Percentiles rank a stretch among this genome's conserved stretches.
phyloP scores from a whole-genome alignment of 257 asterid species.

The Gentiana straminea region DNA sequence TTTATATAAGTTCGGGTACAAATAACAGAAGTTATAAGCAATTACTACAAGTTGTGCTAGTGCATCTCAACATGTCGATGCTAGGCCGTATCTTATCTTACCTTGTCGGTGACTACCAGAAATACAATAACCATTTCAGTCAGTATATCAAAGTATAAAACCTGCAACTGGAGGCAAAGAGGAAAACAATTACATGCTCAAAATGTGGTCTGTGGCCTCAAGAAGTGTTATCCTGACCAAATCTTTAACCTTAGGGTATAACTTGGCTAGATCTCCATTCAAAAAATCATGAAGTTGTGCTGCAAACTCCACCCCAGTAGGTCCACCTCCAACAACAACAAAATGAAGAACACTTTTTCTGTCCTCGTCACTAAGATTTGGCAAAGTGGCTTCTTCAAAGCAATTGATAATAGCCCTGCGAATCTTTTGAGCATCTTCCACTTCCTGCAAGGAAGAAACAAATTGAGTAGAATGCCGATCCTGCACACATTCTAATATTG shows the following conservation, averaged over 20 bases:
- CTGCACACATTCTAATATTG: not conserved
- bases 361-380: constrained; percentile 76
- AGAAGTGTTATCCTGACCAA: constrained; percentile 77
- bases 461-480: not conserved
- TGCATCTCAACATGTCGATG: too few species aligned
- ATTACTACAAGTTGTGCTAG: too few species aligned
- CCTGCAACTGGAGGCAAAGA: not conserved
- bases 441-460: constrained; percentile 40
- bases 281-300: constrained; percentile 92
- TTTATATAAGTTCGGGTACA: too few species aligned
- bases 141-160: not conserved
- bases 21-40: too few species aligned
- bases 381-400: constrained; percentile 81
- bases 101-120: not conserved
- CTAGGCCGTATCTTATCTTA: not conserved
- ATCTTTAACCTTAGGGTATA: constrained; percentile 68
- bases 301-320: constrained; percentile 77
- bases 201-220: constrained; percentile 86
- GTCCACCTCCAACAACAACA: constrained; percentile 97
- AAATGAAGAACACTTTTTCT: constrained; percentile 80
- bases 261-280: constrained; percentile 61
- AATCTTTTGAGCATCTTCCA: constrained; percentile 95
- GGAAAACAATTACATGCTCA: constrained; percentile 56
- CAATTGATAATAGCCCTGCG: constrained; percentile 78
- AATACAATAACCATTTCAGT: not conserved